phyloP scores from a whole-genome alignment of 345 rosid genomes.

The Eucalyptus camaldulensis region DNA sequence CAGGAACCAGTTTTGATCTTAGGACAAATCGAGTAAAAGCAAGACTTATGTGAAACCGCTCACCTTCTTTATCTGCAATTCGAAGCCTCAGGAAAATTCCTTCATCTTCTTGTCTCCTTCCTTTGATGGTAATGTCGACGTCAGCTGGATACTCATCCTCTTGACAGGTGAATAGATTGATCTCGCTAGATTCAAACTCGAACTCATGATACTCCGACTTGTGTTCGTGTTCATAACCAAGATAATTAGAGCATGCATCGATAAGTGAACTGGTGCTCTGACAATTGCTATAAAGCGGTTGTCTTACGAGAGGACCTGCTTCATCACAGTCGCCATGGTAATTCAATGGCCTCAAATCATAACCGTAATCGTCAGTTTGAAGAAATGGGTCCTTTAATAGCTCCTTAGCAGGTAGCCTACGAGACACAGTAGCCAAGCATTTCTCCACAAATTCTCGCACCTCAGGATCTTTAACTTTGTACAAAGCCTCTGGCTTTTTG shows the following conservation, averaged over 20 bases:
- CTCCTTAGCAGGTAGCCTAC: conserved; percentile 74
- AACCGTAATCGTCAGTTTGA: conserved; percentile 30
- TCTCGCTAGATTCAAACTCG: conserved; percentile 33
- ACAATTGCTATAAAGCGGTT: conserved; percentile 13
- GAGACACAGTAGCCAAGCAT: conserved; percentile 78
- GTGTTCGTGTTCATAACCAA: conserved; percentile 14
- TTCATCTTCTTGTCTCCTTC: conserved; percentile 56
- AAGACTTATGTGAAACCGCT: not conserved
- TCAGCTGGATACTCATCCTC: conserved; percentile 40
- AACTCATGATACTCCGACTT: conserved; percentile 22
- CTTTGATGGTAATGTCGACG: conserved; percentile 63
- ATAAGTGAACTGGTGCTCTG: conserved; percentile 3
- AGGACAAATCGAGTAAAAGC: not conserved
- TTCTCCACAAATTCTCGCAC: conserved; percentile 82
- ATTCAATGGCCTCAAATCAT: conserved; percentile 21
- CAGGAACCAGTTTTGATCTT: not conserved
- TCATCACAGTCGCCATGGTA: conserved; percentile 31
- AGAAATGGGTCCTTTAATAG: conserved; percentile 81
- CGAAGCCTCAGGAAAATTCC: conserved; percentile 77
- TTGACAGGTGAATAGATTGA: conserved; percentile 43
- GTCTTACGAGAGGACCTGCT: conserved; percentile 27
- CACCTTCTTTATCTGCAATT: conserved; percentile 86
- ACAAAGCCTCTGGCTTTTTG: conserved; percentile 73
- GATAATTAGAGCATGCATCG: conserved; percentile 13
- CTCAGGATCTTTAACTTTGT: conserved; percentile 71